A percentile compares a stretch with the other conserved stretches of the same genome.
Evolutionary conservation across 2,329 filamentous ascomycete species (phyloP).

Genomic region (Aspergillus sp.): DNA sequence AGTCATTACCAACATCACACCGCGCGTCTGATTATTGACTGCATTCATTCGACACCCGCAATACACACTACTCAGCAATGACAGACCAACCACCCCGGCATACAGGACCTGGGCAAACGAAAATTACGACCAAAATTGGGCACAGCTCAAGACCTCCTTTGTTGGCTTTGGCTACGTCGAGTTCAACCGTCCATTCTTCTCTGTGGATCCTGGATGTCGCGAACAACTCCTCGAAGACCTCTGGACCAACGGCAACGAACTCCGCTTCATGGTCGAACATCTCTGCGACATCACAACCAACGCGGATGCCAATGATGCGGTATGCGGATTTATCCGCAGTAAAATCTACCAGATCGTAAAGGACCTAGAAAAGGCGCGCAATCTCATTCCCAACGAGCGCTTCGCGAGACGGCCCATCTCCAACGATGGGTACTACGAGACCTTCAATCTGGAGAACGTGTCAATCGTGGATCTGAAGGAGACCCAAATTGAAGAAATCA

Average conservation of each 20-base stretch:
- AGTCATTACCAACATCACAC: slow-evolving; percentile 20
- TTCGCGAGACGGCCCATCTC: slow-evolving; percentile 11
- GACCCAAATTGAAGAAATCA: slow-evolving; percentile 9
- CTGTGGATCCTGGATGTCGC: slow-evolving; percentile 2
- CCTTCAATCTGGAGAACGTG: slow-evolving; percentile 29
- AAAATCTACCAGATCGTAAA: slow-evolving; percentile 13
- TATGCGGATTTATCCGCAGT: slow-evolving; percentile 13
- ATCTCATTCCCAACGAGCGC: slow-evolving; percentile 14
- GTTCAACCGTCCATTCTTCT: neutral
- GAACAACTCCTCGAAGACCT: slow-evolving; percentile 7
- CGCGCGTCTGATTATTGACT: slow-evolving; percentile 20
- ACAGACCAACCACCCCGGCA: neutral
- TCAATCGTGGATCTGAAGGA: slow-evolving; percentile 22
- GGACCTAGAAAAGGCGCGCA: slow-evolving; percentile 11
- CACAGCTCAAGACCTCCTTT: neutral
- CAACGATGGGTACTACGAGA: slow-evolving; percentile 26
- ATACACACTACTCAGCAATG: slow-evolving; percentile 24
- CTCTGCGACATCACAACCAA: slow-evolving; percentile 2
- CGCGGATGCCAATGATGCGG: slow-evolving; percentile 12
- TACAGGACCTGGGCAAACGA: slow-evolving; percentile 17
- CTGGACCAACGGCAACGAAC: slow-evolving; percentile 27
- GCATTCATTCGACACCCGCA: slow-evolving; percentile 35
- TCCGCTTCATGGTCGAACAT: slow-evolving; percentile 31
- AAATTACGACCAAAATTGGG: slow-evolving; percentile 6
- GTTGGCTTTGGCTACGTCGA: slow-evolving; percentile 3